Evolutionary conservation across 1,284 basidiomycete genomes (phyloP).

Genomic region (Malassezia arunalokei): DNA sequence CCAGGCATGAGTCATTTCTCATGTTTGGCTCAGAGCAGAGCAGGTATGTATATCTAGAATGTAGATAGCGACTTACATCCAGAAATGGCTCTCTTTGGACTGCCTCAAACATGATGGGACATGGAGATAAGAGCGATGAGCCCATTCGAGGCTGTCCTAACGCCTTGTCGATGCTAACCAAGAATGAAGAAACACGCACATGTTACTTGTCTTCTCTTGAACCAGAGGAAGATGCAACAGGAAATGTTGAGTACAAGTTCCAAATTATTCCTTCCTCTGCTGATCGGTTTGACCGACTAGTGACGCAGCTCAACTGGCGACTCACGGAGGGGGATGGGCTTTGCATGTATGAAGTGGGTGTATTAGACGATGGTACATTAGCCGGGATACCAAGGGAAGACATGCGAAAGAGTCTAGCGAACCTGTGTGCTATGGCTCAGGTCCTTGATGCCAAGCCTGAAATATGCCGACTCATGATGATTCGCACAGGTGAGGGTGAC

Average conservation of each 20-base stretch:
- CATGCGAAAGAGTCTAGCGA: slow-evolving; percentile 33
- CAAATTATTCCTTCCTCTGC: slow-evolving; percentile 37
- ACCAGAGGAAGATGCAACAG: slow-evolving; percentile 39
- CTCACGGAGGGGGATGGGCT: slow-evolving; percentile 39
- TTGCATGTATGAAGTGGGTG: slow-evolving; percentile 43
- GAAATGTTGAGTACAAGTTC: slow-evolving; percentile 46
- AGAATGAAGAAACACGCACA: neutral
- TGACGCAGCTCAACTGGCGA: slow-evolving; percentile 45
- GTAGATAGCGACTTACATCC: no score
- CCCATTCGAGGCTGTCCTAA: no score
- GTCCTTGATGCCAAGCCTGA: slow-evolving; percentile 22
- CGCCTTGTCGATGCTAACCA: no score
- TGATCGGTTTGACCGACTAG: slow-evolving; percentile 39
- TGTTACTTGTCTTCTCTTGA: neutral
- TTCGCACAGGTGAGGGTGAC: neutral
- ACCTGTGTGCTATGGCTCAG: slow-evolving; percentile 31
- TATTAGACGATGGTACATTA: slow-evolving; percentile 41
- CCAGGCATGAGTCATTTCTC: neutral
- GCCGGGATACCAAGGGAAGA: slow-evolving; percentile 30
- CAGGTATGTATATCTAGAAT: neutral
- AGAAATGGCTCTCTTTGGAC: no score
- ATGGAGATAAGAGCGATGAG: no score
- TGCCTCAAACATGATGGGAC: no score
- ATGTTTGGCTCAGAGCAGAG: neutral
- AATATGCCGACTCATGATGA: neutral